A percentile compares a stretch with the other conserved stretches of the same genome.
phyloP scores from a whole-genome alignment of 148 eudicot genomes.

The Cornus florida region DNA sequence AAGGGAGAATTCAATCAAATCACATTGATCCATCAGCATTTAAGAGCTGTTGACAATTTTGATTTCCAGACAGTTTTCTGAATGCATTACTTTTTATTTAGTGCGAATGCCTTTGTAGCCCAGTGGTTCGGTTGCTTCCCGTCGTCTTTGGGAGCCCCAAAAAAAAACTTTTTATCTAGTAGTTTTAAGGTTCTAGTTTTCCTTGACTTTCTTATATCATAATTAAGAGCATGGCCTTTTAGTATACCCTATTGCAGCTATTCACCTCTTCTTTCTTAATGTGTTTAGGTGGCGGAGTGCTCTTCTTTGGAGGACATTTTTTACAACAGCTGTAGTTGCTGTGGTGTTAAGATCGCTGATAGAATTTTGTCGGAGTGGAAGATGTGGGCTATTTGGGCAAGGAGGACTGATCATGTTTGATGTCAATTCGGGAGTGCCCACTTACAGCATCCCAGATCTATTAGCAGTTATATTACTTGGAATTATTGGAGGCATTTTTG shows the following conservation, averaged over 20 bases:
- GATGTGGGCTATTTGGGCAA: slow-evolving; percentile 75
- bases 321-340: slow-evolving; percentile 82
- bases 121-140: too few species aligned
- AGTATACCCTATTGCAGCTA: neutral
- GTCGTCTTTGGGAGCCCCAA: too few species aligned
- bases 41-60: neutral
- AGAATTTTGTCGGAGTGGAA: slow-evolving; percentile 53
- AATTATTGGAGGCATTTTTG: slow-evolving; percentile 71
- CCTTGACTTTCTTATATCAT: neutral
- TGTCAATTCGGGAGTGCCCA: slow-evolving; percentile 36
- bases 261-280: slow-evolving; percentile 4
- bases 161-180: too few species aligned
- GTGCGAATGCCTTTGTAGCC: too few species aligned
- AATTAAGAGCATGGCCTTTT: neutral
- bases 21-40: neutral
- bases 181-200: neutral
- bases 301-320: slow-evolving; percentile 86
- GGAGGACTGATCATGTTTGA: slow-evolving; percentile 86
- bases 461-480: slow-evolving; percentile 58
- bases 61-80: neutral
- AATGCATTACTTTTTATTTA: neutral
- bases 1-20: neutral
- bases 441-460: slow-evolving; percentile 45
- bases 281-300: slow-evolving; percentile 83
- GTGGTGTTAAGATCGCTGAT: slow-evolving; percentile 56